Evolutionary conservation across 345 rosid genomes (phyloP), one percentile per base, ranked within the genome.

Genomic region (Ricinus communis): DNA sequence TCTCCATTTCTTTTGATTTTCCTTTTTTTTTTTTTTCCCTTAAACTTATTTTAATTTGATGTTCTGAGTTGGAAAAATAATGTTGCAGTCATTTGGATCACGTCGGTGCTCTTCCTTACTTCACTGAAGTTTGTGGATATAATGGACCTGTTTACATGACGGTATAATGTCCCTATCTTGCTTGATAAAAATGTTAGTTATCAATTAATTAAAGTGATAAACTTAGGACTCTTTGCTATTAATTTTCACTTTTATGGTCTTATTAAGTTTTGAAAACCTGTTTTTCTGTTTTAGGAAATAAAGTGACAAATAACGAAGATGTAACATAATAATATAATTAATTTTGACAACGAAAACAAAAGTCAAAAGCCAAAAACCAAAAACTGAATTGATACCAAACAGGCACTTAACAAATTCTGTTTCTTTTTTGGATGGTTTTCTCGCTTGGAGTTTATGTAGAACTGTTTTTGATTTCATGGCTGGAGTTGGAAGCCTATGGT

Each of bases 101-200:
- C 66, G 86, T 93, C 5, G 97, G 98, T 40, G 97, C 96, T 18
- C 96, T 92, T 76, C 93, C 97, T 77, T 95, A 85, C 86, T 90
- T 93, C 87, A 90, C 98, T 1, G 90, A 92, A 83, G 98, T 95
- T 22, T 90, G 97, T 66, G 99, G 99, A 3, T 95, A 90, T 27
- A 58, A 21, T 12, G 99, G 99, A 0, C 97, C 99, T 0, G 68
- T 95, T 63, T 92, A 92, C 79, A 95, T 95, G 99, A 92, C 99
- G 87, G 97, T 91, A 43, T 43, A 86, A 76, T 74, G 80, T 30
- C 67, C 55, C 19, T 58, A 43, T 64, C 7, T 49, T 83, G 67
- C 18, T 66, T 15, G 36, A 63, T 45, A 21, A 45, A 68, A 68
- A 24, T 62, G 5, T 47, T 33, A 33, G 33, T 24, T 67, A 14